Evolutionary conservation across 441 rosid species (phyloP).

Genomic region (Erysimum pusillum): DNA sequence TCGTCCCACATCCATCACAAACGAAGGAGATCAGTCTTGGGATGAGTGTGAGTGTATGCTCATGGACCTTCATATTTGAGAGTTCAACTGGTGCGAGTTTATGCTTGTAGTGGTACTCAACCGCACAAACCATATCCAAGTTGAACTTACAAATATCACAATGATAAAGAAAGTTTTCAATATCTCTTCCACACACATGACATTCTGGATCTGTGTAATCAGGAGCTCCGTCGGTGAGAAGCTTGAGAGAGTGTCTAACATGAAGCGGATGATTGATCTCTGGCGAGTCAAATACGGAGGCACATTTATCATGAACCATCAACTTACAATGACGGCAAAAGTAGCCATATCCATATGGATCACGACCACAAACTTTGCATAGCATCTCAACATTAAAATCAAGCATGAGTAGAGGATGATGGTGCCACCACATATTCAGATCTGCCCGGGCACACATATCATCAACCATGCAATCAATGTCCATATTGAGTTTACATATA

Average conservation of each 20-base stretch:
- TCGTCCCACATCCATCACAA: neutral
- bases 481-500: neutral
- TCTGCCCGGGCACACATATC: neutral
- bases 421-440: conserved; percentile 9
- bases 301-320: neutral
- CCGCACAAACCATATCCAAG: neutral
- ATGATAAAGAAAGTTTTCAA: conserved; percentile 7
- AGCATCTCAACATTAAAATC: fast-evolving
- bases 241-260: conserved; percentile 25
- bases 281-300: neutral
- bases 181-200: neutral
- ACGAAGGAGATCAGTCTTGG: conserved; percentile 12
- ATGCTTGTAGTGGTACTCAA: no score
- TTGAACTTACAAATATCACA: conserved; percentile 27
- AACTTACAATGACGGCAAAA: neutral
- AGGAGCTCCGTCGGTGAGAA: neutral
- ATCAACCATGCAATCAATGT: conserved; percentile 18
- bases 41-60: conserved; percentile 20
- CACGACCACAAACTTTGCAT: conserved; percentile 2
- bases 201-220: neutral
- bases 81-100: neutral
- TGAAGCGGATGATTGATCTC: neutral
- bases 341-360: fast-evolving
- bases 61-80: conserved; percentile 8
- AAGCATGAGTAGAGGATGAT: conserved; percentile 18